These are phyloP conservation scores for Flaveria linearis DNA, from an alignment of 129 eudicot species.

Conservation along the genomic window DNA sequence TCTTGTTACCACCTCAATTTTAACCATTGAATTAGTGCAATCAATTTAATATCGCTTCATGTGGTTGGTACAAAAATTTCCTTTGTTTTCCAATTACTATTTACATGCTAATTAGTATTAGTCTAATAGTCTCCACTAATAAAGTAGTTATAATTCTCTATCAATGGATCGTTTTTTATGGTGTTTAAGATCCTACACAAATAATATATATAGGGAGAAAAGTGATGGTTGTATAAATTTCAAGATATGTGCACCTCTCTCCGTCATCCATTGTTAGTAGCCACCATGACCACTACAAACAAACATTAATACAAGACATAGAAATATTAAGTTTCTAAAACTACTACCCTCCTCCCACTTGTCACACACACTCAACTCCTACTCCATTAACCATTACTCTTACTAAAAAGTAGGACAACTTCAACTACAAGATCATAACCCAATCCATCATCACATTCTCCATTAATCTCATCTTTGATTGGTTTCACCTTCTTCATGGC, in stretches of 20 bases:
- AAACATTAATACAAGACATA: neutral
- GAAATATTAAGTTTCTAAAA: constrained; percentile 26
- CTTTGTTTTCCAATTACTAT: neutral
- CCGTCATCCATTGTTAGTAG: constrained; percentile 44
- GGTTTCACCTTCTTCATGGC: constrained; percentile 43
- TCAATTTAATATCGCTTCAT: too few relatives aligned
- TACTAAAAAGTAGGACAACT: constrained; percentile 81
- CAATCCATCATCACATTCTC: constrained; percentile 5
- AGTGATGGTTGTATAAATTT: constrained; percentile 32
- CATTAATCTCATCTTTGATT: constrained; percentile 33
- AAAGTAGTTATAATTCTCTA: neutral
- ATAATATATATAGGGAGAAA: neutral
- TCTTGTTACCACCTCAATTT: too few relatives aligned
- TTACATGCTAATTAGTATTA: neutral
- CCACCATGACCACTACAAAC: constrained; percentile 37
- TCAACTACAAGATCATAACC: constrained; percentile 56
- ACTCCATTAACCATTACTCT: constrained; percentile 57
- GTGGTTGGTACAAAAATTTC: too few relatives aligned
- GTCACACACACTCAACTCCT: constrained; percentile 55
- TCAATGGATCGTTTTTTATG: constrained; percentile 9
- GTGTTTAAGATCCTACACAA: constrained; percentile 10
- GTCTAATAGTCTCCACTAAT: neutral
- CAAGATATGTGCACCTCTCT: constrained; percentile 25
- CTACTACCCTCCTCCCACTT: constrained; percentile 58
- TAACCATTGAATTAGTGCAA: too few relatives aligned